Percentiles rank a stretch among this genome's conserved stretches.
These are phyloP conservation scores for Aspergillus novoparasiticus DNA, from an alignment of 2,329 filamentous ascomycete species.

Conservation along the genomic window DNA sequence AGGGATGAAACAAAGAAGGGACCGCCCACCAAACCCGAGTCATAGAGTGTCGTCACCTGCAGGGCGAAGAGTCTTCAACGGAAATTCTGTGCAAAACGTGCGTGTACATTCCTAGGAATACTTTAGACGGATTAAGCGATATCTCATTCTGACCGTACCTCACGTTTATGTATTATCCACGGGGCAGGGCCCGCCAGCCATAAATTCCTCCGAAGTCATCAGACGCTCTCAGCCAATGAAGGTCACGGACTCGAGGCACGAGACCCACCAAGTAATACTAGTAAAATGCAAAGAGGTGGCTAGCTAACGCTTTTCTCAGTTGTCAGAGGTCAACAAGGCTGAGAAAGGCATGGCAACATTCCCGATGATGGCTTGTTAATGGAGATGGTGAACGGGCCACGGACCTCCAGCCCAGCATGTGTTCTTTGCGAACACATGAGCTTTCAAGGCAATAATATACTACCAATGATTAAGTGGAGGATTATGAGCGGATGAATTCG, in stretches of 20 bases:
- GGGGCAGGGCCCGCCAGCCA: neutral
- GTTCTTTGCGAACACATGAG: neutral
- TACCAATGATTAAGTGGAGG: neutral
- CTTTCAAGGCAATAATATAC: neutral
- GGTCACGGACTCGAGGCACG: constrained; percentile 4
- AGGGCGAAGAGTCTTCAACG: neutral
- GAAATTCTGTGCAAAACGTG: neutral
- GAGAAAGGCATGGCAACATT: constrained; percentile 1
- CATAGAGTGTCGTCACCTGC: constrained; percentile 1
- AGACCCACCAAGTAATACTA: constrained; percentile 4
- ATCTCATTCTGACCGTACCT: neutral
- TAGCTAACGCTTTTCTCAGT: neutral
- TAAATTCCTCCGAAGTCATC: constrained; percentile 10
- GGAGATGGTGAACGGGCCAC: neutral
- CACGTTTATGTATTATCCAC: neutral
- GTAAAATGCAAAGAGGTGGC: neutral
- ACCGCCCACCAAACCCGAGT: neutral
- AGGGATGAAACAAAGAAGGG: constrained; percentile 6
- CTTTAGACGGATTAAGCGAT: neutral
- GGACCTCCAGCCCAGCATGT: neutral
- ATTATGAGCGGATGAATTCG: neutral
- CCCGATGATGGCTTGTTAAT: neutral
- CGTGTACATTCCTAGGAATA: neutral
- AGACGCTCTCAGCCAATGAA: constrained; percentile 6
- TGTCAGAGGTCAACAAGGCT: neutral